Conservation (phyloP, 1,139 yeast species). For the Yamadazyma taylorii region DNA sequence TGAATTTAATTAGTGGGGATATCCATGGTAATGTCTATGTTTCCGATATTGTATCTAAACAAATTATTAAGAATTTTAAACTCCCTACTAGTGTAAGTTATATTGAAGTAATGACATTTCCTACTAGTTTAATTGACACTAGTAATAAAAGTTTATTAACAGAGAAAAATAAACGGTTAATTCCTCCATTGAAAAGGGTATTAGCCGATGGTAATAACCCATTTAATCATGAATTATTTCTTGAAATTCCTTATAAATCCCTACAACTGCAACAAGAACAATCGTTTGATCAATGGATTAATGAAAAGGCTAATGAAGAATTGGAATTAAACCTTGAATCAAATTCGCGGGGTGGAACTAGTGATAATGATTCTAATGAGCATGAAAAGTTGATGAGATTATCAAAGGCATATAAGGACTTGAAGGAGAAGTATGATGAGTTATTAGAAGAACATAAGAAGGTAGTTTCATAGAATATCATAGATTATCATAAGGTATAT, state of each 20-base stretch:
- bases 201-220: slow-evolving; percentile 42
- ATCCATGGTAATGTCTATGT: slow-evolving; percentile 63
- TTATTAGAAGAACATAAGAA: slow-evolving; percentile 54
- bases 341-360: slow-evolving; percentile 28
- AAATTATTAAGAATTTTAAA: slow-evolving; percentile 66
- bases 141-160: slow-evolving; percentile 15
- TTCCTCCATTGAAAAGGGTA: slow-evolving; percentile 62
- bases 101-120: slow-evolving; percentile 22
- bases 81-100: slow-evolving; percentile 42
- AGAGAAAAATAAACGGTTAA: slow-evolving; percentile 43
- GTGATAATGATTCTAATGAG: slow-evolving; percentile 8
- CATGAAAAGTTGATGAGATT: slow-evolving; percentile 44
- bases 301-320: slow-evolving; percentile 51
- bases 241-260: slow-evolving; percentile 32
- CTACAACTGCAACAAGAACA: background rate
- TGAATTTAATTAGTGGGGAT: slow-evolving; percentile 74
- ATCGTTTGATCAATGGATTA: slow-evolving; percentile 42
- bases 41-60: slow-evolving; percentile 75
- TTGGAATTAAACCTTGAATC: slow-evolving; percentile 46
- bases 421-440: slow-evolving; percentile 62
- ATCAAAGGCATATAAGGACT: slow-evolving; percentile 56
- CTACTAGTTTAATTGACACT: slow-evolving; percentile 13
- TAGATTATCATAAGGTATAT: background rate
- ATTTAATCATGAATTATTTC: slow-evolving; percentile 49
- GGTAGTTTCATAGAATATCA: slow-evolving; percentile 13